Conservation (phyloP, 1,284 basidiomycete species). For the Fomitopsis betulina region DNA sequence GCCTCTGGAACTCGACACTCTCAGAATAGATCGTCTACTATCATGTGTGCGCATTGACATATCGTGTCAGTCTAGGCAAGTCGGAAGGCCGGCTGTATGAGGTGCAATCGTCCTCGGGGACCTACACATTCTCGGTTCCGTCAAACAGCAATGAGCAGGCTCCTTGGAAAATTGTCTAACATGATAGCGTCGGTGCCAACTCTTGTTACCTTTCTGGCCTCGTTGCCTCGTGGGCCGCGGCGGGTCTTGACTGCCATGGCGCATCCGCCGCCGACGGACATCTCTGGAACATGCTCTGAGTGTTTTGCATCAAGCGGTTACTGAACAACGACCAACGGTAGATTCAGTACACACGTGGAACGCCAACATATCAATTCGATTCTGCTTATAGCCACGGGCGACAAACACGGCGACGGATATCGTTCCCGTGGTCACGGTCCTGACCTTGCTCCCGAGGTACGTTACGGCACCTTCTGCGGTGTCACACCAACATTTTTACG, state of each 20-base stretch:
- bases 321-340: too few species aligned
- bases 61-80: background rate
- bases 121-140: background rate
- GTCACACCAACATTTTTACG: background rate
- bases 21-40: background rate
- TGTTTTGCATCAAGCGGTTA: background rate
- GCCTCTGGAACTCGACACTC: background rate
- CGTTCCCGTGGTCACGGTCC: background rate
- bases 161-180: background rate
- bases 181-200: background rate
- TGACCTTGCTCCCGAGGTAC: background rate
- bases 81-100: background rate
- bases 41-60: background rate
- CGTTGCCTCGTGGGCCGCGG: background rate
- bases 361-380: background rate
- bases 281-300: background rate
- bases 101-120: background rate
- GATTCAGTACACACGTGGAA: background rate
- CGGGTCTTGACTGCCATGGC: background rate
- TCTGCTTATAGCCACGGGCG: background rate
- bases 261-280: background rate
- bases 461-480: too few species aligned
- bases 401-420: background rate
- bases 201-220: background rate
- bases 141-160: background rate